Evolutionary conservation across 2,329 filamentous ascomycete genomes (phyloP).

Genomic region (Epichloe amarillans): DNA sequence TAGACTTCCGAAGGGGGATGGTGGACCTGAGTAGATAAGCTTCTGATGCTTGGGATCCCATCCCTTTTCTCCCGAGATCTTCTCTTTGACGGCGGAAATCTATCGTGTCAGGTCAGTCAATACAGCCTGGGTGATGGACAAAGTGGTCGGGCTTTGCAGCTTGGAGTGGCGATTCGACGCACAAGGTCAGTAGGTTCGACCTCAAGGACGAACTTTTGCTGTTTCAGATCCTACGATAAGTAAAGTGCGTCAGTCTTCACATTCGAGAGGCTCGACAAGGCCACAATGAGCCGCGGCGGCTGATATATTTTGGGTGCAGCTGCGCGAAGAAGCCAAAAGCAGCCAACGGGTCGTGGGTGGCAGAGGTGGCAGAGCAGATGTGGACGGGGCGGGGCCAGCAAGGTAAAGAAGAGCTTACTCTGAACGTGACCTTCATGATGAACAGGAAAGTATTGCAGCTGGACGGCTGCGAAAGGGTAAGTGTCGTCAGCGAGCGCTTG

Average conservation of each 20-base stretch:
- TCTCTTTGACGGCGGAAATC: conserved; percentile 85
- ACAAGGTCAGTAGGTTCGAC: conserved; percentile 87
- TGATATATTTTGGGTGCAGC: not conserved
- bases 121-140: conserved; percentile 5
- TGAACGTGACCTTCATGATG: conserved; percentile 58
- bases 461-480: conserved; percentile 5
- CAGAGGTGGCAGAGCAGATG: not conserved
- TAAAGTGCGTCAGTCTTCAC: not conserved
- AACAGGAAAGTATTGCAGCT: conserved; percentile 20
- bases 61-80: conserved; percentile 83
- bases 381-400: not conserved
- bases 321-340: not conserved
- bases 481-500: conserved; percentile 2
- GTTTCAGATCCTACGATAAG: conserved; percentile 71
- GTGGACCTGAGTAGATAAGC: conserved; percentile 91
- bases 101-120: conserved; percentile 22
- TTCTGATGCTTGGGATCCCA: conserved; percentile 88
- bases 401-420: conserved; percentile 29
- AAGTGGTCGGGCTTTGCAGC: conserved; percentile 8
- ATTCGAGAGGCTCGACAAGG: not conserved
- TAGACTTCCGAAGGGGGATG: not conserved
- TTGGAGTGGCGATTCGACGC: conserved; percentile 30
- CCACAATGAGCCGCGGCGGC: not conserved
- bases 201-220: conserved; percentile 95
- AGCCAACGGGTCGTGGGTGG: not conserved